phyloP scores from a whole-genome alignment of 805 yeast species.

The Peterozyma toletana region DNA sequence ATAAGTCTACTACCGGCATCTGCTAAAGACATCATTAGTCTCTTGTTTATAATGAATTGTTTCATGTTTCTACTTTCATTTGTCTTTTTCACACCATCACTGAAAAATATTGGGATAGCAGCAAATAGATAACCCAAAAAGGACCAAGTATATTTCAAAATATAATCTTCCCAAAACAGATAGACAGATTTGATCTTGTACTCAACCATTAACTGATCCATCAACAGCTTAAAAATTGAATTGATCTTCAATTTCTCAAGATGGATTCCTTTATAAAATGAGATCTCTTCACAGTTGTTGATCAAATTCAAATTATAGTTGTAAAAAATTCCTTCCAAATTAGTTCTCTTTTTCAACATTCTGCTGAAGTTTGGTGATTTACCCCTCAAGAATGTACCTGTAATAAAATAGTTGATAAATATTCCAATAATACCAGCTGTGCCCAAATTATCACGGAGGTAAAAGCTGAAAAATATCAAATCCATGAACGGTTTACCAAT shows the following conservation, averaged over 20 bases:
- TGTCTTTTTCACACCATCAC: conserved; percentile 11
- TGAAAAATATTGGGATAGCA: conserved; percentile 74
- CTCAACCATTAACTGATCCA: conserved; percentile 23
- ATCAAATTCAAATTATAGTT: conserved; percentile 81
- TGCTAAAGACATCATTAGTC: conserved; percentile 83
- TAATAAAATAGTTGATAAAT: conserved; percentile 68
- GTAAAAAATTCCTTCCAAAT: conserved; percentile 82
- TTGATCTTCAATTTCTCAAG: conserved; percentile 66
- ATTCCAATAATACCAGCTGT: conserved; percentile 81
- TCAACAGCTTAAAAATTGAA: conserved; percentile 49
- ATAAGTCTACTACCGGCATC: conserved; percentile 93
- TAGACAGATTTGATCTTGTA: conserved; percentile 59
- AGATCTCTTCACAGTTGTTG: conserved; percentile 87
- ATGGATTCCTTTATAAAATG: conserved; percentile 83
- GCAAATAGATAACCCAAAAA: conserved; percentile 92
- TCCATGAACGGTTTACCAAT: conserved; percentile 92
- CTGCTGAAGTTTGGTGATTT: conserved; percentile 83
- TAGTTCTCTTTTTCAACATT: conserved; percentile 64
- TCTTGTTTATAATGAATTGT: conserved; percentile 82
- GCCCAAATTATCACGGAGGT: conserved; percentile 80
- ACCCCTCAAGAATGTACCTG: conserved; percentile 66
- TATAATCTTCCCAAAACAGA: conserved; percentile 74
- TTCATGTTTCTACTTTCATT: conserved; percentile 64
- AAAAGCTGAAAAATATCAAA: conserved; percentile 73
- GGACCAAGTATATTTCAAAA: conserved; percentile 89